These are phyloP conservation scores for Gossypium raimondii DNA, from an alignment of 345 rosid genomes.

Conservation along the genomic window DNA sequence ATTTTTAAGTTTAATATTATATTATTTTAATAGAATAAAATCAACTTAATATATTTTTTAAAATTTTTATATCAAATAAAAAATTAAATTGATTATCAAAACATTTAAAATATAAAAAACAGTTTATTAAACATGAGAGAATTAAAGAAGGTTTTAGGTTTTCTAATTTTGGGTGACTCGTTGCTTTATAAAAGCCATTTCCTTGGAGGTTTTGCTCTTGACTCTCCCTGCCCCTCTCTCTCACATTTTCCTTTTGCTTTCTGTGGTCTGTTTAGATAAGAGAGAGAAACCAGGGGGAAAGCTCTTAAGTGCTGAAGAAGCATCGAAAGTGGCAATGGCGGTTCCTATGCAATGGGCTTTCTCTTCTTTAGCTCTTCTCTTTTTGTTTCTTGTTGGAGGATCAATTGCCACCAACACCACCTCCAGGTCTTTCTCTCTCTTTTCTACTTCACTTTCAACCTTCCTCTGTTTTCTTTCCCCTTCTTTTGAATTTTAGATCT, in stretches of 20 bases:
- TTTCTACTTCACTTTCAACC: conserved; percentile 23
- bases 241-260: conserved; percentile 8
- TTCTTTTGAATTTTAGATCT: background rate
- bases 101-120: too few species aligned
- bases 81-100: too few species aligned
- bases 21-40: too few species aligned
- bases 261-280: conserved; percentile 18
- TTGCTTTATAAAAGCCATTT: conserved; percentile 42
- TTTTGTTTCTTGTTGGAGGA: conserved; percentile 31
- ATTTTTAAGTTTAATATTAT: too few species aligned
- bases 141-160: too few species aligned
- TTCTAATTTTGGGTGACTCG: background rate
- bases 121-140: too few species aligned
- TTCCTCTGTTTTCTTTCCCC: conserved; percentile 17
- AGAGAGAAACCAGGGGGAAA: conserved; percentile 7
- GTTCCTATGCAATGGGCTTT: conserved; percentile 28
- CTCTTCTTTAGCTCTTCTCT: conserved; percentile 28
- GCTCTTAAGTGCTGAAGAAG: background rate
- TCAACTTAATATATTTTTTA: too few species aligned
- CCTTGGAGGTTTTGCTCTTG: conserved; percentile 36
- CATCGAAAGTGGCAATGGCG: conserved; percentile 37
- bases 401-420: conserved; percentile 26
- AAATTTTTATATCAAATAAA: too few species aligned
- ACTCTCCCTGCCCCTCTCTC: conserved; percentile 20
- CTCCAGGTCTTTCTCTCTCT: conserved; percentile 31